A percentile compares a stretch with the other conserved stretches of the same genome.
Conservation (phyloP, 2,329 filamentous ascomycete genomes). For the Diaporthe capsici region DNA sequence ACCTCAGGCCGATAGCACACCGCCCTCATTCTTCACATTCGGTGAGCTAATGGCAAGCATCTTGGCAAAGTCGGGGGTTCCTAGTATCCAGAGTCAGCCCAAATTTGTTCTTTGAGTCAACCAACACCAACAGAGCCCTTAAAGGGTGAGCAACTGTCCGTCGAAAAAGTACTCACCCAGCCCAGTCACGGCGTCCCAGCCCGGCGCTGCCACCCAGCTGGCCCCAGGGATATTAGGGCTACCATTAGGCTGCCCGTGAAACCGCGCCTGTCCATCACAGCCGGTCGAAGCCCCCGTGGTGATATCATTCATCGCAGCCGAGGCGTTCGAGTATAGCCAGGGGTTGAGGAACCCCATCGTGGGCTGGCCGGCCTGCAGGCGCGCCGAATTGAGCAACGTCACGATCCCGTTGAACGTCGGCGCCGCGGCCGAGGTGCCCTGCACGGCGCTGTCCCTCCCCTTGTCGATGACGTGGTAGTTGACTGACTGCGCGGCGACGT, state of each 20-base stretch:
- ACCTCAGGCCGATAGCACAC: neutral
- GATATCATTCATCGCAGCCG: constrained; percentile 51
- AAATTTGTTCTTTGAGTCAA: neutral
- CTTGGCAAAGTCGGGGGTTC: constrained; percentile 1
- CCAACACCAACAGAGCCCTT: accelerated
- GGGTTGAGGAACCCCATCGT: constrained; percentile 64
- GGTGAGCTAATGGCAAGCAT: constrained; percentile 23
- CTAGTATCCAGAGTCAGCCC: neutral
- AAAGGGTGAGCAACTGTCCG: no score
- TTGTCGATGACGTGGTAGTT: constrained; percentile 57
- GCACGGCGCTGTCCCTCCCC: constrained; percentile 47
- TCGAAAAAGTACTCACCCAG: constrained; percentile 37
- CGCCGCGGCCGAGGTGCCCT: constrained; percentile 59
- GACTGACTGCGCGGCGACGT: constrained; percentile 64
- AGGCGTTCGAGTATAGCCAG: constrained; percentile 56
- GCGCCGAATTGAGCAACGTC: constrained; percentile 68
- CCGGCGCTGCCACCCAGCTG: constrained; percentile 37
- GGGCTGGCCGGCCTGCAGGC: constrained; percentile 60
- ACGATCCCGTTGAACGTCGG: constrained; percentile 70
- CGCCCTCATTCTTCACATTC: constrained; percentile 9
- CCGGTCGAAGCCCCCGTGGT: constrained; percentile 49
- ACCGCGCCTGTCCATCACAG: constrained; percentile 37
- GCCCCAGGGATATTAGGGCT: constrained; percentile 38
- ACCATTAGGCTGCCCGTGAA: constrained; percentile 23
- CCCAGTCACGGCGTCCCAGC: constrained; percentile 43